Conservation (phyloP, 2,329 filamentous ascomycete genomes). For the Phyllosticta citribraziliensis region DNA sequence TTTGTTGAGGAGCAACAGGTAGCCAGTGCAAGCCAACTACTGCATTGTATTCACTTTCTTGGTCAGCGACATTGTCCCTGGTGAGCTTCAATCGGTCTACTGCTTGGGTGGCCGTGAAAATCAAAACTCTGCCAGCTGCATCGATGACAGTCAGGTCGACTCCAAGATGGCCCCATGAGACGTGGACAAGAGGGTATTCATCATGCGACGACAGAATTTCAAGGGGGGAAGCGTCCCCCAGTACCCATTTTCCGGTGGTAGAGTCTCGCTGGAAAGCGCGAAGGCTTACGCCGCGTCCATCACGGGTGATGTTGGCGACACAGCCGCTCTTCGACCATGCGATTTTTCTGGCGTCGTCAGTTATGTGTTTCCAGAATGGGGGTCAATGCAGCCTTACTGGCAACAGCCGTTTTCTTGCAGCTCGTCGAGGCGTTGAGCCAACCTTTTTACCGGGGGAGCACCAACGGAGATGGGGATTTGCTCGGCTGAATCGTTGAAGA, state of each 20-base stretch:
- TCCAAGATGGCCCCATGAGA: slow-evolving; percentile 70
- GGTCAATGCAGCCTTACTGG: slow-evolving; percentile 49
- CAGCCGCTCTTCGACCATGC: slow-evolving; percentile 83
- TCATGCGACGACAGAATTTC: slow-evolving; percentile 52
- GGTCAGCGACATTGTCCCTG: slow-evolving; percentile 56
- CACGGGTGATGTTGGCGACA: slow-evolving; percentile 68
- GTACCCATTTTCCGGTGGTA: slow-evolving; percentile 61
- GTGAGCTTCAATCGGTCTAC: slow-evolving; percentile 61
- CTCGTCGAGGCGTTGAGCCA: slow-evolving; percentile 67
- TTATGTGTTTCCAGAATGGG: neutral
- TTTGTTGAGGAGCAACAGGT: slow-evolving; percentile 31
- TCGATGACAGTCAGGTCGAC: slow-evolving; percentile 80
- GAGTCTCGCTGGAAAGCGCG: slow-evolving; percentile 61
- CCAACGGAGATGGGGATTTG: slow-evolving; percentile 48
- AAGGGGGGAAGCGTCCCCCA: slow-evolving; percentile 63
- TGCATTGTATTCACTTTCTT: slow-evolving; percentile 62
- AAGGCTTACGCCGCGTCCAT: slow-evolving; percentile 61
- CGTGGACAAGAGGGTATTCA: slow-evolving; percentile 61
- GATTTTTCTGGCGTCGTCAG: slow-evolving; percentile 49
- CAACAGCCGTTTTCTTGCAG: slow-evolving; percentile 66
- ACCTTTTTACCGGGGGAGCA: slow-evolving; percentile 51
- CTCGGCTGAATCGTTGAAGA: slow-evolving; percentile 40
- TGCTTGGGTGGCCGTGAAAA: slow-evolving; percentile 61
- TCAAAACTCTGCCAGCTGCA: slow-evolving; percentile 63
- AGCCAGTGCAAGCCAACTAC: slow-evolving; percentile 86